Conservation (phyloP, 768 basidiomycete species). For the Lactarius vividus region DNA sequence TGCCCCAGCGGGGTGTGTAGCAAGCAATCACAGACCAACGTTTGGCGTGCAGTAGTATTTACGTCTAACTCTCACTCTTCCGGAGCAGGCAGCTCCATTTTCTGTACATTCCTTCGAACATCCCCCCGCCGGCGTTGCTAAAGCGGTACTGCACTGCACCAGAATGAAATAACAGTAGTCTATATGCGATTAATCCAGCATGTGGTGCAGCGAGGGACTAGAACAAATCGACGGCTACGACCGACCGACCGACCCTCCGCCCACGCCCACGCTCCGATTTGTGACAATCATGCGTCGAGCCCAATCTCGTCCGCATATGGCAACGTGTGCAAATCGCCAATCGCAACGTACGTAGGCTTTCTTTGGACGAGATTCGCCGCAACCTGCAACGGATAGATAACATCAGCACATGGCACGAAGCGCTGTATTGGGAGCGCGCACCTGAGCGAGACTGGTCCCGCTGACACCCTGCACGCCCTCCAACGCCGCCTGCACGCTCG, state of each 20-base stretch:
- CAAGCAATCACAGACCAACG: too few species aligned
- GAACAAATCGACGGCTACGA: not conserved
- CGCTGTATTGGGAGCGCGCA: conserved; percentile 30
- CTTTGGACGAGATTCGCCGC: conserved; percentile 61
- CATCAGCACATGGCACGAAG: not conserved
- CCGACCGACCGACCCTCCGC: too few species aligned
- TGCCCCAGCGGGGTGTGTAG: too few species aligned
- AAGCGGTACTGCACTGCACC: too few species aligned
- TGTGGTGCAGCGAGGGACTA: not conserved
- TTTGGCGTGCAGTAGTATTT: too few species aligned
- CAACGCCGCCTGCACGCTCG: conserved; percentile 60
- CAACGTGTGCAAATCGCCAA: conserved; percentile 73
- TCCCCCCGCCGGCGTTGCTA: too few species aligned
- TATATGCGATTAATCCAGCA: not conserved
- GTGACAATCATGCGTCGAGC: conserved; percentile 35
- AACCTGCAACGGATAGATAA: conserved; percentile 42
- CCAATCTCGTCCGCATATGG: conserved; percentile 86
- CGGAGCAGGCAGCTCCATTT: too few species aligned
- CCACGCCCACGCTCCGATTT: not conserved
- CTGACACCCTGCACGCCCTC: conserved; percentile 69
- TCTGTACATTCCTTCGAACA: too few species aligned
- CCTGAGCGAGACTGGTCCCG: conserved; percentile 67
- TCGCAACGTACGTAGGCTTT: conserved; percentile 84
- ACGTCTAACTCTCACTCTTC: too few species aligned
- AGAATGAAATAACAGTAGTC: not conserved